Evolutionary conservation across 2,329 filamentous ascomycete genomes (phyloP), one percentile per base, ranked within the genome.

Genomic region (Teratosphaeria zuluensis): DNA sequence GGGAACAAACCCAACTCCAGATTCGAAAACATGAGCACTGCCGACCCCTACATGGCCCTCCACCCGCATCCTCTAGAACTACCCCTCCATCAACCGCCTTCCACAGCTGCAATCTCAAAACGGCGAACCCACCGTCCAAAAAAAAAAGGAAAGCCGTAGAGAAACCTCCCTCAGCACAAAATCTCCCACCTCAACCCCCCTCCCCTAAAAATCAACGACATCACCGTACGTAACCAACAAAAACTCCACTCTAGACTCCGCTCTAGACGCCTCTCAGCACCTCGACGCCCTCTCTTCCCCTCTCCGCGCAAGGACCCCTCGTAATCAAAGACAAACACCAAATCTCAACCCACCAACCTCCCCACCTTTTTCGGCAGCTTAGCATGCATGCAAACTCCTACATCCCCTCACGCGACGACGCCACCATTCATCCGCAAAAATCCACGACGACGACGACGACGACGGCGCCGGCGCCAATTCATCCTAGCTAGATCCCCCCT

Each of bases 291-390:
- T 64, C 60, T 51, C 48, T 64, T 12, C 56, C 61, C 11, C 51
- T 42, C 28, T 38, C 58, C n/a, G 31, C 62, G 33, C 53, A 62
- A 57, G 64, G 63, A 16, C 65, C 66, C 5, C 61, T 67, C 33
- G 57, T 67, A 3, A 59, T 68, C 48, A 68, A 67, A 57, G 65
- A 68, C 48, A 68, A 67, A 57, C 64, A 68, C 42, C 63, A 68
- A 38, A 66, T 67, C 38, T 63, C 66, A 30, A 66, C 65, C 65
- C 24, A 4, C 24, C 24, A 28, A 28, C 24, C 24, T 28, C 24
- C 24, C 24, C 24, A 28, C 24, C 24, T 2, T 4, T 4, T 28
- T 28, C 24, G 24, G 24, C 24, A 28, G 24, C 24, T 2, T 2
- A 28, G 24, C 24, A 28, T 28, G 24, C 24, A n/a, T n/a, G n/a